phyloP scores from a whole-genome alignment of 2,329 filamentous ascomycete genomes.

The Arthroderma sp. region DNA sequence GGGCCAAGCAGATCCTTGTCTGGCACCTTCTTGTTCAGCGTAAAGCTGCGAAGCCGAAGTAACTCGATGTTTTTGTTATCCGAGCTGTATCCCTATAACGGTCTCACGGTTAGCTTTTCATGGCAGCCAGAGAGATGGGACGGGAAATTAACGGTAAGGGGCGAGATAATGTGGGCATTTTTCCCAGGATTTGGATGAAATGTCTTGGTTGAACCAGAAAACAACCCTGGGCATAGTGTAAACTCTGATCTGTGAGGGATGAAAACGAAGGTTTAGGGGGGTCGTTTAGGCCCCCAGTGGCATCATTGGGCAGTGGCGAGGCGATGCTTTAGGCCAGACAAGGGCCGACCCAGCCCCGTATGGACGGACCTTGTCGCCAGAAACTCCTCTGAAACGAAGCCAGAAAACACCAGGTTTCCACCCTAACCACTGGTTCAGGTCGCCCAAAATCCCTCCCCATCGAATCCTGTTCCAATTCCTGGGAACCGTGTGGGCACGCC shows the following conservation, averaged over 20 bases:
- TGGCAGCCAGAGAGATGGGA: not conserved
- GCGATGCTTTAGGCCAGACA: not conserved
- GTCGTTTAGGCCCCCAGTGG: not conserved
- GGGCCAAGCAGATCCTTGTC: slow-evolving; percentile 52
- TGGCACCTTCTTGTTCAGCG: slow-evolving; percentile 51
- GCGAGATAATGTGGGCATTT: not conserved
- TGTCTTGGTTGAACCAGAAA: slow-evolving; percentile 2
- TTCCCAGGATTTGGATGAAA: not conserved
- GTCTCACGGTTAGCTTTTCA: slow-evolving; percentile 10
- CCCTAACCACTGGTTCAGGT: no score
- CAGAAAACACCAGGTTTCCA: no score
- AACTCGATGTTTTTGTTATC: slow-evolving; percentile 70
- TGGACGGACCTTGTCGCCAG: slow-evolving; percentile 1
- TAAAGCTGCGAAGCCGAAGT: slow-evolving; percentile 68
- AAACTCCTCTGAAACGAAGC: not conserved
- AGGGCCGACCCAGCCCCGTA: slow-evolving; percentile 1
- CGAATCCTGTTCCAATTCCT: no score
- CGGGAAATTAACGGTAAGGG: not conserved
- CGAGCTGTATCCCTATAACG: slow-evolving; percentile 53
- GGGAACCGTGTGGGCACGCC: no score
- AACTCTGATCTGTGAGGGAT: slow-evolving; percentile 4
- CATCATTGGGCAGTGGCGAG: slow-evolving; percentile 1
- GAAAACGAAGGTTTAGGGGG: not conserved
- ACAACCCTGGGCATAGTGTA: slow-evolving; percentile 1
- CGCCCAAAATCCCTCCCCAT: no score